Conservation (phyloP, 225 moss, liverwort and hornwort species). For the Neckera pumila region DNA sequence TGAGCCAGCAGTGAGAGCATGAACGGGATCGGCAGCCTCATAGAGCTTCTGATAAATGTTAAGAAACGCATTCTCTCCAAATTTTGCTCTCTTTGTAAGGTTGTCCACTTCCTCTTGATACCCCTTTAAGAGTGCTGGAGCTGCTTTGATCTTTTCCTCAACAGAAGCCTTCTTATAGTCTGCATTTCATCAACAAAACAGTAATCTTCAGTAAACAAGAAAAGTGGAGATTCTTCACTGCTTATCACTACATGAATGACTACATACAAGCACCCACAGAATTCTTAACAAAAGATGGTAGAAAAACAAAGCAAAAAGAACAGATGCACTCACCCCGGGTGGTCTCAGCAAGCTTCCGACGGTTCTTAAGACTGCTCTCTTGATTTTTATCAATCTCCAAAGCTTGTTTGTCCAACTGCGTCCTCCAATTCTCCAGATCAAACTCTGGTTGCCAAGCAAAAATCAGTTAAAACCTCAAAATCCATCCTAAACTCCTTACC, state of each 20-base stretch:
- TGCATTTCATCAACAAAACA: background rate
- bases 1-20: slow-evolving; percentile 65
- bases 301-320: background rate
- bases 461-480: background rate
- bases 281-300: background rate
- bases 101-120: slow-evolving; percentile 89
- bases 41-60: slow-evolving; percentile 89
- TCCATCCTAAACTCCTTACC: background rate
- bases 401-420: slow-evolving; percentile 81
- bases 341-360: slow-evolving; percentile 78
- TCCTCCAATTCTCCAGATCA: slow-evolving; percentile 82
- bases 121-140: slow-evolving; percentile 54
- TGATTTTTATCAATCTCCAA: slow-evolving; percentile 79
- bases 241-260: background rate
- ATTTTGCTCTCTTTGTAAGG: slow-evolving; percentile 82
- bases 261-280: background rate
- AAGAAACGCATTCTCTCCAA: slow-evolving; percentile 86
- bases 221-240: background rate
- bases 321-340: slow-evolving; percentile 43
- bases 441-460: slow-evolving; percentile 38
- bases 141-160: slow-evolving; percentile 68
- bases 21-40: slow-evolving; percentile 83
- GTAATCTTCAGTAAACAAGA: background rate
- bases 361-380: slow-evolving; percentile 74
- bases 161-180: slow-evolving; percentile 69